Evolutionary conservation across 192 early-diverging fungal species (phyloP).

Genomic region (Dissophora globulifera): DNA sequence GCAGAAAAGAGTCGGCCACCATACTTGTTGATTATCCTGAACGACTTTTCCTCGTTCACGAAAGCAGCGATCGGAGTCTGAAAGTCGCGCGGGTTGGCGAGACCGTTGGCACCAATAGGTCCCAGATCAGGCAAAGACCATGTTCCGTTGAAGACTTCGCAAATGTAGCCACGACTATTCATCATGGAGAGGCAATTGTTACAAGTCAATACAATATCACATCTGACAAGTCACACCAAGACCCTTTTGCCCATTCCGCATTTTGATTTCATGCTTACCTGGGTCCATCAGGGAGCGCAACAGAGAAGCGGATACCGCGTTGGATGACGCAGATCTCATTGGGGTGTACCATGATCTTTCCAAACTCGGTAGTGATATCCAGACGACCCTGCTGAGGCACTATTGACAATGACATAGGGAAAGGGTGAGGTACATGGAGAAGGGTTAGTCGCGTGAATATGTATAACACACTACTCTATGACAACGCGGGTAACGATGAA

Average conservation of each 20-base stretch:
- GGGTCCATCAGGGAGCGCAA: constrained; percentile 81
- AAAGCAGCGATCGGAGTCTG: constrained; percentile 86
- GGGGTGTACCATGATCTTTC: constrained; percentile 81
- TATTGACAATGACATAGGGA: constrained; percentile 15
- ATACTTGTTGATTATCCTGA: constrained; percentile 85
- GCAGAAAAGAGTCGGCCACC: constrained; percentile 82
- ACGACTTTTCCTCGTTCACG: constrained; percentile 65
- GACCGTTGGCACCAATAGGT: constrained; percentile 93
- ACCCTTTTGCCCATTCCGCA: background rate
- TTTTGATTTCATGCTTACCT: constrained; percentile 56
- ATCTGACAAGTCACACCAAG: too few species aligned
- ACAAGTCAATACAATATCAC: too few species aligned
- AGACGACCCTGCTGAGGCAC: constrained; percentile 94
- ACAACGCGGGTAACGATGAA: background rate
- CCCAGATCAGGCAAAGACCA: constrained; percentile 97
- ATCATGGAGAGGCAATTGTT: background rate
- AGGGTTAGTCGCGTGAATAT: too few species aligned
- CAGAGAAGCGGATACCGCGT: constrained; percentile 88
- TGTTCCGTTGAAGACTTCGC: constrained; percentile 89
- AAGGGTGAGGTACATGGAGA: background rate
- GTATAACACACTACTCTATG: background rate
- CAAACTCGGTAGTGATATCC: constrained; percentile 92
- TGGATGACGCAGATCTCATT: constrained; percentile 96
- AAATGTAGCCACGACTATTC: constrained; percentile 85
- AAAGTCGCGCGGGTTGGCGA: constrained; percentile 96